Evolutionary conservation across 768 basidiomycete species (phyloP).

Genomic region (Xerocomellus intermedius): DNA sequence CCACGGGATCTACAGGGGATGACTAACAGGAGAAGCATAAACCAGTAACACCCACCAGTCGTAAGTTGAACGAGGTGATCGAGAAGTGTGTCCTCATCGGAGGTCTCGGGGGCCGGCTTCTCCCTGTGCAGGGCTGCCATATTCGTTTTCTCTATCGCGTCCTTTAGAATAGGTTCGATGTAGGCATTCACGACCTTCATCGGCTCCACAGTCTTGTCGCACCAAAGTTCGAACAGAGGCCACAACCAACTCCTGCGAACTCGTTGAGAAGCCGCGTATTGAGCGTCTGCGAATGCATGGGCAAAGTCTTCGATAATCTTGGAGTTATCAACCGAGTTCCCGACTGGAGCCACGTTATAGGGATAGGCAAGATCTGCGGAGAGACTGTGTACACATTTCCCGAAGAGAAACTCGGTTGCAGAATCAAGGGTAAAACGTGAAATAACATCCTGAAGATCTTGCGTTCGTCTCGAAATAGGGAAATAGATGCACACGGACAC

Average conservation of each 20-base stretch:
- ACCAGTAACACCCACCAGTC: constrained; percentile 32
- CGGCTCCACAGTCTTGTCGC: constrained; percentile 23
- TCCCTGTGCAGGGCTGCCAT: constrained; percentile 10
- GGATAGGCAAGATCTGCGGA: constrained; percentile 53
- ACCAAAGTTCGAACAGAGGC: constrained; percentile 48
- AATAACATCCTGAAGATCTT: constrained; percentile 46
- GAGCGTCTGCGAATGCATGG: constrained; percentile 48
- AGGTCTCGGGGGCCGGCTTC: constrained; percentile 27
- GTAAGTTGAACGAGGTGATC: constrained; percentile 56
- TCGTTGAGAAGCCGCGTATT: constrained; percentile 42
- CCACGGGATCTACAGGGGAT: constrained; percentile 20
- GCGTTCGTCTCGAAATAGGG: background rate
- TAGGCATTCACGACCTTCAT: constrained; percentile 55
- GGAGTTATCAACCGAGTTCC: constrained; percentile 22
- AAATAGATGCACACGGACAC: background rate
- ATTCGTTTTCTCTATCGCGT: constrained; percentile 47
- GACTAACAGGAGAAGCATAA: constrained; percentile 14
- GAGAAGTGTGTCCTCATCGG: constrained; percentile 49
- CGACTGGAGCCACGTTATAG: constrained; percentile 31
- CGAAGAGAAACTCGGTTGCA: constrained; percentile 66
- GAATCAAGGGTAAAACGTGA: constrained; percentile 65
- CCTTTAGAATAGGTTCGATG: constrained; percentile 42
- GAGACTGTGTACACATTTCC: constrained; percentile 56
- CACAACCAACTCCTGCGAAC: constrained; percentile 48
- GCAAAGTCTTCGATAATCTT: constrained; percentile 44